Percentiles rank a stretch among this genome's conserved stretches.
Evolutionary conservation across 2,329 filamentous ascomycete genomes (phyloP).

Genomic region (Colletotrichum sp.): DNA sequence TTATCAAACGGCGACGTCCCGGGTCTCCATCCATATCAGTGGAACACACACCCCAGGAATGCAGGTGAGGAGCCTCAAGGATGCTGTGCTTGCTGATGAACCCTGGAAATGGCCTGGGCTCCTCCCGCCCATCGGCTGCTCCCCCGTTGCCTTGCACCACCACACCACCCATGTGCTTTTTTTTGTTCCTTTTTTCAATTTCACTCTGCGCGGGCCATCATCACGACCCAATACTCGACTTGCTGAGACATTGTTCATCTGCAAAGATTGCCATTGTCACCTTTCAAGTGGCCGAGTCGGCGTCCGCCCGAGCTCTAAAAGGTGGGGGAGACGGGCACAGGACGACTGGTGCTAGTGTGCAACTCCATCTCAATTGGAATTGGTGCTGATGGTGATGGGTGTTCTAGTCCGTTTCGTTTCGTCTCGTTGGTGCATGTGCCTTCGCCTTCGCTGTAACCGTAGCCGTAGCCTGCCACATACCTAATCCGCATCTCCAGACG

Average conservation of each 20-base stretch:
- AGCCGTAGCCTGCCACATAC: conserved; percentile 8
- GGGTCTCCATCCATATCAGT: not conserved
- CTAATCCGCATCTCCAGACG: not conserved
- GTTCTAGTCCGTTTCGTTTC: not conserved
- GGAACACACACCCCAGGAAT: not conserved
- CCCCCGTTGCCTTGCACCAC: not conserved
- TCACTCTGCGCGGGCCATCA: not conserved
- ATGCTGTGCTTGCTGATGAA: not conserved
- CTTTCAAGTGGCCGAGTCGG: not conserved
- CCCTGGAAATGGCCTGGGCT: not conserved
- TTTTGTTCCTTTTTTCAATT: not conserved
- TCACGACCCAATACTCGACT: not conserved
- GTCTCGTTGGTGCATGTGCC: not conserved
- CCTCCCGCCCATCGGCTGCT: not conserved
- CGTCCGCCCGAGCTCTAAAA: not conserved
- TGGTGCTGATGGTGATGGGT: not conserved
- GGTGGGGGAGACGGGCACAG: not conserved
- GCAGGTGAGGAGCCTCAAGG: not conserved
- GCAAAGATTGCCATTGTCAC: not conserved
- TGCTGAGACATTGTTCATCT: not conserved
- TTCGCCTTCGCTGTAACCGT: not conserved
- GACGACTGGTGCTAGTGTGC: not conserved
- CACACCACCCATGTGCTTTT: not conserved
- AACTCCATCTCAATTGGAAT: not conserved
- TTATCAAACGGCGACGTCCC: not conserved